Evolutionary conservation across 2,329 filamentous ascomycete genomes (phyloP), one percentile per base, ranked within the genome.

Genomic region (Calonectria hongkongensis): DNA sequence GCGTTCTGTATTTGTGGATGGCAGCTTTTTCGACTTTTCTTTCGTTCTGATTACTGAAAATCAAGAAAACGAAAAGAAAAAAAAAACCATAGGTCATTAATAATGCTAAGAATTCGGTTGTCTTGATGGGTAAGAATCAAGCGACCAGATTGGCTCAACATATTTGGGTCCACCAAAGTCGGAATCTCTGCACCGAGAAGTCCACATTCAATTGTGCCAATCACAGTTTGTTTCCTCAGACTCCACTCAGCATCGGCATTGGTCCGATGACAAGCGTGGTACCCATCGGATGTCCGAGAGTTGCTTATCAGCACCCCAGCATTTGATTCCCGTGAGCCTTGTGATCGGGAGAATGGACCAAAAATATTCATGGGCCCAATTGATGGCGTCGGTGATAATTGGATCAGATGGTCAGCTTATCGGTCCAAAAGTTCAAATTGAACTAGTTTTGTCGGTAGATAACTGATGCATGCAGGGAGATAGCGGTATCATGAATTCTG

Each of bases 231-330:
- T 16, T 9, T 9, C 15, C 21, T 21, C 10, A 12, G 7, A 3
- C 39, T 45, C 58, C 58, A 63, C 58, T 18, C 25, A 21, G 15
- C 16, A 21, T 63, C 58, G 58, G 58, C 2, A 4, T 10, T 21
- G 27, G 12, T 18, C 58, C 58, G 58, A 63, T 39, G 25, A 47
- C 16, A 8, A 2, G 18, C 25, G 8, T 15, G n/a, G 13, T 6
- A 47, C 21, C 12, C 9, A 30, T 63, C 58, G 58, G 58, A 63
- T 16, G 8, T 63, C 58, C 58, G 58, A 47, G 1, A 3, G n/a
- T 33, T 16, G 39, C 41, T 63, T 63, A 63, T 63, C 58, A 63
- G 58, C 58, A 63, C 41, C 58, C 58, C 15, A 27, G 39, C 41
- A n/a, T 8, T 18, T 2, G 5, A 27, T 9, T 12, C 5, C 9